Base-by-base conservation (phyloP, 2,329 filamentous ascomycete species). In the Myriangium duriaei region DNA sequence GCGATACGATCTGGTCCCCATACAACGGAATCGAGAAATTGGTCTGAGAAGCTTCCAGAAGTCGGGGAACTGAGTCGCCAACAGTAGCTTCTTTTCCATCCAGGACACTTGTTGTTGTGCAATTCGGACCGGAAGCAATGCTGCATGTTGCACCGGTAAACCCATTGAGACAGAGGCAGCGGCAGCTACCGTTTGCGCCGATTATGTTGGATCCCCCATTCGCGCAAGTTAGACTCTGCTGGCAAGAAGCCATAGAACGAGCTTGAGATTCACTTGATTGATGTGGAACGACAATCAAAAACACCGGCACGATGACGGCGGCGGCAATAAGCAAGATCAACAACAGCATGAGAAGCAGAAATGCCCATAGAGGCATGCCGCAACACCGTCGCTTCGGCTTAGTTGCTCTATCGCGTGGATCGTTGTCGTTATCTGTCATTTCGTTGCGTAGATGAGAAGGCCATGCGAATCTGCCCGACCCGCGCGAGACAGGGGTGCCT, bases 131-230 rank as follows among this genome's bases (percentile, higher is more conserved):
- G 11, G 64, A 58, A 11, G 59, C 47, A 4, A 58, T 60, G 2
- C 60, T 65, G 51, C 79, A 83, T 11, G 63, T 68, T 2, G 61
- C 60, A 14, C 79, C 79, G 0, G 81, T 87, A 55, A 88, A 96
- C 1, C 87, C 85, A 50, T 91, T 86, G 14, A 79, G 76, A 59
- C 88, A 98, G 30, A 95, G 75, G 55, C 88, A 98, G 10, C 79
- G 79, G 60, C 88, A 96, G 13, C 71, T 64, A 3, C 54, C 55
- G 32, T 47, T 45, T 10, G 30, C 36, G 14, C 41, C 42, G 13
- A 85, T 59, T 11, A 88, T 72, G 39, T 78, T 86, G 12, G 78
- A 76, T 17, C 88, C 88, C 7, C 84, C 85, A 46, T 96, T 94
- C 37, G 72, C 62, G 52, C 88, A 95, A 0, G 66, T 68, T 11